A percentile compares a stretch with the other conserved stretches of the same genome.
These are phyloP conservation scores for Microthlaspi erraticum DNA, from an alignment of 345 rosid species.

Conservation along the genomic window DNA sequence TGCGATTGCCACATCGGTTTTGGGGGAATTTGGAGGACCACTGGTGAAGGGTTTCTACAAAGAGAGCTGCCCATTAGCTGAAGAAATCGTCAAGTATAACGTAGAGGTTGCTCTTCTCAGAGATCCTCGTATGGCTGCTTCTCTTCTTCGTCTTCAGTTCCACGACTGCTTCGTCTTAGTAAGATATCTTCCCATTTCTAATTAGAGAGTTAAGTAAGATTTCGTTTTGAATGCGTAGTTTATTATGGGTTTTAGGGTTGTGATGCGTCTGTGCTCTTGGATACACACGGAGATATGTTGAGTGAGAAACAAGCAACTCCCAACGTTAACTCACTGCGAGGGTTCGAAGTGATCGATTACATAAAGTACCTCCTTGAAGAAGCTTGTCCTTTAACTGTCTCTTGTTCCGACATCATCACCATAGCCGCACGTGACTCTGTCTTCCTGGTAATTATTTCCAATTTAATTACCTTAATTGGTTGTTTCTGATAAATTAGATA, in stretches of 20 bases:
- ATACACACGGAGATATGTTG: slow-evolving; percentile 59
- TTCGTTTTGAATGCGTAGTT: background rate
- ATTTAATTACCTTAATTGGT: background rate
- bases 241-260: slow-evolving; percentile 55
- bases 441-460: slow-evolving; percentile 40
- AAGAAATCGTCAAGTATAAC: slow-evolving; percentile 61
- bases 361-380: slow-evolving; percentile 73
- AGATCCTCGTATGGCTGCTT: slow-evolving; percentile 84
- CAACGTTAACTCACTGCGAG: slow-evolving; percentile 64
- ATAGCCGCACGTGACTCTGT: slow-evolving; percentile 83
- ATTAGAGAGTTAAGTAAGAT: background rate
- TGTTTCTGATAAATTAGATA: background rate
- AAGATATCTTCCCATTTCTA: slow-evolving; percentile 1
- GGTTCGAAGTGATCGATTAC: slow-evolving; percentile 74
- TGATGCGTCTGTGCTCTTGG: slow-evolving; percentile 73
- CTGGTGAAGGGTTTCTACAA: slow-evolving; percentile 64
- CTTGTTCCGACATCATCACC: slow-evolving; percentile 79
- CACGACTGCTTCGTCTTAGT: slow-evolving; percentile 91
- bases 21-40: slow-evolving; percentile 44
- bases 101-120: slow-evolving; percentile 62
- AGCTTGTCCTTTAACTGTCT: slow-evolving; percentile 75
- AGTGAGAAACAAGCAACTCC: slow-evolving; percentile 83
- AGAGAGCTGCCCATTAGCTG: slow-evolving; percentile 75
- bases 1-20: slow-evolving; percentile 30
- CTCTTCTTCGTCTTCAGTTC: slow-evolving; percentile 81